Evolutionary conservation across 352 stramenopile genomes (phyloP), one percentile per base, ranked within the genome.

Genomic region (Pythium dissotocum): DNA sequence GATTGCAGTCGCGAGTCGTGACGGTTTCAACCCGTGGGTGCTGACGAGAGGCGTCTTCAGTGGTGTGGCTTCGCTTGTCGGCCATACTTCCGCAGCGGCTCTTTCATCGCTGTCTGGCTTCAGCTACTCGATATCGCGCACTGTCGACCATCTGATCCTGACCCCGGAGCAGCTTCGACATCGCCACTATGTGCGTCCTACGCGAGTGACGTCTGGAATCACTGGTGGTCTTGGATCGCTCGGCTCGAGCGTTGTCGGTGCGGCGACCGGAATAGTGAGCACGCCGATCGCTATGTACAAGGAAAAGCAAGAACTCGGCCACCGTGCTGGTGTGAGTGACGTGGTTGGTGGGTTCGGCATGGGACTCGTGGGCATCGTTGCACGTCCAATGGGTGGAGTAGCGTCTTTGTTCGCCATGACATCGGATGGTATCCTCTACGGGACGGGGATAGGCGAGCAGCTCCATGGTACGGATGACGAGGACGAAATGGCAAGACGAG

Each of bases 81-180:
- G 84, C 0, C 87, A 94, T 69, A 78, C 84, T 4, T 90, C 85
- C 1, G 75, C 83, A 42, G 87, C 85, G 36, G 80, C 76, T 12
- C 77, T 95, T 7, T 84, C 84, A 8, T 95, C 85, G 0, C 61
- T 95, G 26, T 91, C 87, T 18, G 87, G 85, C 0, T 90, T 95
- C 60, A 90, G 83, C 35, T 91, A 94, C 66, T 91, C 87, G 8
- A 82, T 95, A 30, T 95, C 85, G 0, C 79, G 78, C 6, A 93
- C 87, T 40, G 82, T 95, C 73, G 85, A 95, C 65, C 85, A 94
- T 64, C 76, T 95, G 24, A 90, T 83, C 2, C 65, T 94, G 13
- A 76, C 85, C 8, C 73, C 79, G 1, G 77, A 90, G 8, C 78
- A 93, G 64, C 71, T 90, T 32, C 78, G 77, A 28, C 76, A 79